Percentiles rank a stretch among this genome's conserved stretches.
These are phyloP conservation scores for Nemania diffusa DNA, from an alignment of 2,329 filamentous ascomycete genomes.

Conservation along the genomic window DNA sequence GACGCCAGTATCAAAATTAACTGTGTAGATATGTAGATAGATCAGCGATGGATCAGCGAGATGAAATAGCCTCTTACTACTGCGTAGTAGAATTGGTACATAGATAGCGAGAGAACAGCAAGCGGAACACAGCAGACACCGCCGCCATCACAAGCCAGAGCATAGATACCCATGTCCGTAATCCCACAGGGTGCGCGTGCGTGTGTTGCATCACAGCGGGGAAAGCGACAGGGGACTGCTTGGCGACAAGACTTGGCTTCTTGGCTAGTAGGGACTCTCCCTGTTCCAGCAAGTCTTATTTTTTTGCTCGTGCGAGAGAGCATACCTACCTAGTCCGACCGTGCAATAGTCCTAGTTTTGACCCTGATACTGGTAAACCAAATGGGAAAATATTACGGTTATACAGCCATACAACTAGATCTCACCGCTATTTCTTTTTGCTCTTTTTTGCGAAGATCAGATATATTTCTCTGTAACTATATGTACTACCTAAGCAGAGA, in stretches of 20 bases:
- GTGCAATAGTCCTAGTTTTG: not conserved
- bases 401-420: not conserved
- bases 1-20: not conserved
- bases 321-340: not conserved
- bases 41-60: not conserved
- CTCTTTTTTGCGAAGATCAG: too few relatives aligned
- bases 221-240: not conserved
- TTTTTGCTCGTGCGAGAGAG: not conserved
- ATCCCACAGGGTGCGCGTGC: conserved; percentile 3
- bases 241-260: conserved; percentile 3
- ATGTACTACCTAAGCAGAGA: not conserved
- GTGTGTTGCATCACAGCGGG: conserved; percentile 2
- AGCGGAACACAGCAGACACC: not conserved
- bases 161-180: not conserved
- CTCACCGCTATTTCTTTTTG: not conserved
- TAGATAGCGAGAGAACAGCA: not conserved
- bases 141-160: not conserved
- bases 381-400: not conserved
- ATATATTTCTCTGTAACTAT: too few relatives aligned
- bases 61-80: not conserved
- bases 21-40: not conserved
- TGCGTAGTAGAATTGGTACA: too few relatives aligned
- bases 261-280: not conserved
- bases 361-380: not conserved
- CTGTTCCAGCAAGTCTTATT: not conserved